Evolutionary conservation across 352 stramenopile species (phyloP).

Genomic region (Globisporangium paroecandrum): DNA sequence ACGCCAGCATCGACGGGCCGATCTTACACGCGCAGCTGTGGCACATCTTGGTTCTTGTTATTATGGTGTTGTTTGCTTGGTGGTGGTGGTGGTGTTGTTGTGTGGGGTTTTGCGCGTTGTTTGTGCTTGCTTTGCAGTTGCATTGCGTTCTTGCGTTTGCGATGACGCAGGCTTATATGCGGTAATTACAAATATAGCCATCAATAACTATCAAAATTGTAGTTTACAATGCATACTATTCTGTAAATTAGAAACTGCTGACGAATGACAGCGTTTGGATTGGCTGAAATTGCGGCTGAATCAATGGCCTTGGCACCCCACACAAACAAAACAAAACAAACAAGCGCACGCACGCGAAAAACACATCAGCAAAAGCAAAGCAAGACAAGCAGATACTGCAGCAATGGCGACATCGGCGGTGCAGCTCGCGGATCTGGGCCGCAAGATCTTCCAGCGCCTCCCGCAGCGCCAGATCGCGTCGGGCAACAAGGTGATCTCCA

Average conservation of each 20-base stretch:
- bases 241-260: no score
- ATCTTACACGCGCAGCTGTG: slow-evolving; percentile 86
- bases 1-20: slow-evolving; percentile 92
- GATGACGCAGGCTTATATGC: background rate
- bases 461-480: slow-evolving; percentile 76
- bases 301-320: slow-evolving; percentile 11
- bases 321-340: background rate
- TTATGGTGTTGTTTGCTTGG: background rate
- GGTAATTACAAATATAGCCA: background rate
- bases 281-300: slow-evolving; percentile 13
- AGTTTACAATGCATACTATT: background rate
- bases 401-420: slow-evolving; percentile 39
- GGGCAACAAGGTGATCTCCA: slow-evolving; percentile 88
- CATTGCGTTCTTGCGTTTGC: background rate
- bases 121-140: background rate
- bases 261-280: background rate
- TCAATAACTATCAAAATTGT: background rate
- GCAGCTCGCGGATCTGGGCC: slow-evolving; percentile 73
- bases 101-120: background rate
- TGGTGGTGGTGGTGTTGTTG: background rate
- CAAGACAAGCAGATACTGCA: background rate
- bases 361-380: slow-evolving; percentile 3
- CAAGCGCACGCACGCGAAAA: background rate
- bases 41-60: slow-evolving; percentile 45
- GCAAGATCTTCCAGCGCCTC: slow-evolving; percentile 88